Evolutionary conservation across 208 protist species (phyloP).

Genomic region (Crithidia mellificae): DNA sequence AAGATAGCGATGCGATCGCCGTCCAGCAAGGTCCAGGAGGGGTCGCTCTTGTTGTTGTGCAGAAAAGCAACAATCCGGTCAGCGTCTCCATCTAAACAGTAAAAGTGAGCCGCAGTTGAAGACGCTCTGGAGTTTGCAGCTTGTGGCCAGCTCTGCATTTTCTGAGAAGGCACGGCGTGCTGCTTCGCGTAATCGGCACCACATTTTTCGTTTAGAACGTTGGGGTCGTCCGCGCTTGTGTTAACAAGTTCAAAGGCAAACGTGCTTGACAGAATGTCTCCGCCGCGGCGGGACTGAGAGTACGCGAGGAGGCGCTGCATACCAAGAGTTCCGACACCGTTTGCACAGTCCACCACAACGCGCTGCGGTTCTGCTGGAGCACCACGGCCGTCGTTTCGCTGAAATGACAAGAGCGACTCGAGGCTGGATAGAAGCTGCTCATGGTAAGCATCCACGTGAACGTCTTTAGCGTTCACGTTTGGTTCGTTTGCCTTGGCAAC

Average conservation of each 20-base stretch:
- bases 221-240: constrained; percentile 28
- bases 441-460: constrained; percentile 33
- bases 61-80: constrained; percentile 91
- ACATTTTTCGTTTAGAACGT: constrained; percentile 76
- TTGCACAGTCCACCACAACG: constrained; percentile 87
- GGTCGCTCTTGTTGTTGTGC: constrained; percentile 3
- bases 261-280: constrained; percentile 28
- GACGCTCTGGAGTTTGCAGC: background rate
- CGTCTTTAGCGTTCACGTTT: background rate
- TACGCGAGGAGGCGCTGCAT: constrained; percentile 47
- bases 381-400: background rate
- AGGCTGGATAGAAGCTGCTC: constrained; percentile 41
- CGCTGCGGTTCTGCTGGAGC: constrained; percentile 15
- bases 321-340: constrained; percentile 82
- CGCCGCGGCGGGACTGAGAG: constrained; percentile 22
- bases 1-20: constrained; percentile 83
- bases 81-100: constrained; percentile 94
- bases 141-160: constrained; percentile 37
- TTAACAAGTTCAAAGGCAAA: constrained; percentile 65
- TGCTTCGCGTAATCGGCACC: constrained; percentile 92
- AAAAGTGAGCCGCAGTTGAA: constrained; percentile 52
- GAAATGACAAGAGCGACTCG: constrained; percentile 16
- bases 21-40: constrained; percentile 62
- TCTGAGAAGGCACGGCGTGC: constrained; percentile 38
- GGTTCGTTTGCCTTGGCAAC: constrained; percentile 37